phyloP scores from a whole-genome alignment of 2,329 filamentous ascomycete genomes.

The Cladophialophora immunda region DNA sequence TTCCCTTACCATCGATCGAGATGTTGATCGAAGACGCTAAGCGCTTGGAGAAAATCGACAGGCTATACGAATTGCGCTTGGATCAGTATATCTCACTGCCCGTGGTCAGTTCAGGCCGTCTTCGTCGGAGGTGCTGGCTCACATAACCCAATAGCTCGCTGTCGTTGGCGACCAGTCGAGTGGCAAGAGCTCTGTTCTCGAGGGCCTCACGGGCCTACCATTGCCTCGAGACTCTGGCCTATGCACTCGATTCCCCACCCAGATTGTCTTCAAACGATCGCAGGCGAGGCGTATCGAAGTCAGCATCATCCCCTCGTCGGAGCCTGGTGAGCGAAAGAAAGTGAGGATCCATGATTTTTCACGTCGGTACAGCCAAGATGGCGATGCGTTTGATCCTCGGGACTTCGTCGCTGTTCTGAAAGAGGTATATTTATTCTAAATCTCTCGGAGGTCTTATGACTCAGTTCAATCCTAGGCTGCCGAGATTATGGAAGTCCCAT shows the following conservation, averaged over 20 bases:
- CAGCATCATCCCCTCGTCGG: constrained; percentile 49
- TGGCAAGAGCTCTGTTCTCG: constrained; percentile 48
- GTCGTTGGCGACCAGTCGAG: constrained; percentile 54
- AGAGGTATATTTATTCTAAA: background rate
- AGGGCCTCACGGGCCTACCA: constrained; percentile 47
- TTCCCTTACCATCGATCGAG: background rate
- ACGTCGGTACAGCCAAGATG: constrained; percentile 32
- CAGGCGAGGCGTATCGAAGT: constrained; percentile 42
- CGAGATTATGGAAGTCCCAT: constrained; percentile 41
- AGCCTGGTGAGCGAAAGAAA: constrained; percentile 35
- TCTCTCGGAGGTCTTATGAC: too few species aligned
- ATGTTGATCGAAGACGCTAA: constrained; percentile 10
- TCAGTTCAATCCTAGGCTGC: constrained; percentile 44
- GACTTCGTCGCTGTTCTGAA: background rate
- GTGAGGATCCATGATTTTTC: constrained; percentile 42
- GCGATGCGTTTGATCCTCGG: constrained; percentile 33
- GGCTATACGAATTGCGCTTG: constrained; percentile 47
- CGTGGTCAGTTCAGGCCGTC: constrained; percentile 4
- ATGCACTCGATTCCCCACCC: constrained; percentile 57
- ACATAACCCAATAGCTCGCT: constrained; percentile 42
- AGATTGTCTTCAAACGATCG: constrained; percentile 55
- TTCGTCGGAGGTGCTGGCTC: background rate
- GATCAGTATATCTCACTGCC: constrained; percentile 32
- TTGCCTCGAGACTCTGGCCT: constrained; percentile 51
- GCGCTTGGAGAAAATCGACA: constrained; percentile 46